Evolutionary conservation across 345 rosid species (phyloP).

Genomic region (Firmiana major): DNA sequence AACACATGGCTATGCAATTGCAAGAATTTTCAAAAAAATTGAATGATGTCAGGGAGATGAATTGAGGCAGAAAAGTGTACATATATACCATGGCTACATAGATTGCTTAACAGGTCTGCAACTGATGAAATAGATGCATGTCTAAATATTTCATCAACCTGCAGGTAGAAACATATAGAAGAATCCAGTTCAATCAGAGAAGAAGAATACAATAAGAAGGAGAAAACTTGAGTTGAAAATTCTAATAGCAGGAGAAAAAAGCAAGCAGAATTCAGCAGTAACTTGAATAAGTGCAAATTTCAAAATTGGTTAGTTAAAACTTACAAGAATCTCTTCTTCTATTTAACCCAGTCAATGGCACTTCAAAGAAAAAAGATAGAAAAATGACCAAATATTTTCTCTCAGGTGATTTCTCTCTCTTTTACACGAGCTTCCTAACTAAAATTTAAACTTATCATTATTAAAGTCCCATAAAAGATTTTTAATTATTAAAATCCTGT

Average conservation of each 20-base stretch:
- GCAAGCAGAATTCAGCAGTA: background rate
- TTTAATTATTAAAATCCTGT: too few species aligned
- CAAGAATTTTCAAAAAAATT: background rate
- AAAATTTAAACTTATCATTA: too few species aligned
- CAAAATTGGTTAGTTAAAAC: background rate
- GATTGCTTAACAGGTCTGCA: constrained; percentile 61
- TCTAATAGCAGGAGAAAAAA: background rate
- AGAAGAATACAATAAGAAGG: background rate
- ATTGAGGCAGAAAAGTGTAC: constrained; percentile 7
- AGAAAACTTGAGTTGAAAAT: background rate
- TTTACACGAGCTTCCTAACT: background rate
- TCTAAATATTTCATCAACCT: constrained; percentile 77
- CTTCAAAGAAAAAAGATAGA: background rate
- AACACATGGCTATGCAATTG: background rate
- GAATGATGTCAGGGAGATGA: background rate
- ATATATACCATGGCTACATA: constrained; percentile 69
- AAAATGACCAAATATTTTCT: background rate
- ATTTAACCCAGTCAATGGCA: too few species aligned
- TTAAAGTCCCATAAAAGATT: background rate
- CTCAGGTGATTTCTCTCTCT: background rate
- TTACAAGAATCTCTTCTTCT: background rate
- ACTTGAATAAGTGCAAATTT: background rate
- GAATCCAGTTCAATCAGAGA: background rate
- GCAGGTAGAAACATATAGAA: constrained; percentile 27
- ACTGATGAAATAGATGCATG: constrained; percentile 54